These are phyloP conservation scores for Grosmannia penicillata DNA, from an alignment of 2,329 filamentous ascomycete species.

Conservation along the genomic window DNA sequence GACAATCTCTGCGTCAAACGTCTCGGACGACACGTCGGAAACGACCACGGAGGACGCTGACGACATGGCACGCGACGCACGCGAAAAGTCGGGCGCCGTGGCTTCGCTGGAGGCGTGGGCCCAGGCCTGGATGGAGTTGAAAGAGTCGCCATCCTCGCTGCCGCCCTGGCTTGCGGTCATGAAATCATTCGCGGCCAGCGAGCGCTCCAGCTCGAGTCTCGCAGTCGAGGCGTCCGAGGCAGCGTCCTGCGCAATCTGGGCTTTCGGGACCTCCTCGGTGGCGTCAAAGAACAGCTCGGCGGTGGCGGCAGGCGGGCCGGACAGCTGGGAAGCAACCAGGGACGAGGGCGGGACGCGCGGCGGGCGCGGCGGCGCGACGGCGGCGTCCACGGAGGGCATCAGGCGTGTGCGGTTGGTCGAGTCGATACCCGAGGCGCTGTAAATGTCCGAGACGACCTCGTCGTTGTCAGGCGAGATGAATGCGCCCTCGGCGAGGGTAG, in stretches of 20 bases:
- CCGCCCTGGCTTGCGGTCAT: constrained; percentile 32
- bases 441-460: constrained; percentile 34
- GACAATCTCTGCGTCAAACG: constrained; percentile 35
- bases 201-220: constrained; percentile 21
- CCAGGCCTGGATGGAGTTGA: constrained; percentile 51
- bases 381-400: too few species aligned
- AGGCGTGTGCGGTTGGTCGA: too few species aligned
- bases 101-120: constrained; percentile 32
- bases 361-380: constrained; percentile 6
- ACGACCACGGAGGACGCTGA: too few species aligned
- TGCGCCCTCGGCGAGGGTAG: constrained; percentile 14
- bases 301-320: neutral
- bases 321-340: neutral
- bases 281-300: constrained; percentile 11
- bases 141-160: constrained; percentile 31
- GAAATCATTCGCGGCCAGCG: constrained; percentile 27
- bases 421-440: too few species aligned
- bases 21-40: constrained; percentile 32
- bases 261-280: neutral
- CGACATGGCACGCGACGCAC: too few species aligned
- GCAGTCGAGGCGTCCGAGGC: neutral
- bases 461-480: constrained; percentile 29
- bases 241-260: neutral
- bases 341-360: too few species aligned
- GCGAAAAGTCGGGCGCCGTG: too few species aligned